Base-by-base conservation (phyloP, 805 yeast genomes). In the Suhomyces emberorum region DNA sequence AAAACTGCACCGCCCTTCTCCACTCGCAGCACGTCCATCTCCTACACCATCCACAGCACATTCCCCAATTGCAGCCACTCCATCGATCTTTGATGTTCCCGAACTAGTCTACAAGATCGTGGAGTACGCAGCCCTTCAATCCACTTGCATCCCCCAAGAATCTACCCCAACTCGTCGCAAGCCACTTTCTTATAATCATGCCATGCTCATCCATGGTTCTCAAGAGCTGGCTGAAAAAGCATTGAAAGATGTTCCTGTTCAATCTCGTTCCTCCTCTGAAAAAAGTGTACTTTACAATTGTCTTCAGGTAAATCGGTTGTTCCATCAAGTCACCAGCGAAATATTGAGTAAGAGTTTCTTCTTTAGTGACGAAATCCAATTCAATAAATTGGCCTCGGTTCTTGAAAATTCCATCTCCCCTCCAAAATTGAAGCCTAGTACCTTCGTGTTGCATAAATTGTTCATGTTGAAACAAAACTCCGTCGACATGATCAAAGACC, bases 121-220 rank as follows among this genome's bases (percentile, higher is more conserved):
- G 15, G 61, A 65, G 17, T 77, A 67, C 52, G 81, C 83, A n/a
- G 88, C 83, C 38, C 57, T 63, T 17, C 75, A 70, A 41, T 53
- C 51, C 38, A 65, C 72, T 1, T 54, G 59, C 7, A 64, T 79
- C n/a, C 91, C 91, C 2, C 73, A 68, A 30, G 91, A 85, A 49
- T 55, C 59, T 11, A 55, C 77, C 0, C 83, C 85, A 31, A 52
- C 69, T 1, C 67, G 91, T 47, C 70, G 95, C 48, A 75, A 74
- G 42, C 95, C 95, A 6, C 61, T 81, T 49, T 79, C 85, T 2
- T 72, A 69, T 34, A 69, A 76, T 17, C 93, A 83, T 60, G 88
- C 95, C 1, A 60, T 79, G 37, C 57, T 83, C 30, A 76, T 83
- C 12, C 80, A 83, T 53, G 80, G 79, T 33, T 72, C 74, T 52